Percentiles rank a stretch among this genome's conserved stretches.
These are phyloP conservation scores for Acacia confusa DNA, from an alignment of 306 rosid genomes.

Conservation along the genomic window DNA sequence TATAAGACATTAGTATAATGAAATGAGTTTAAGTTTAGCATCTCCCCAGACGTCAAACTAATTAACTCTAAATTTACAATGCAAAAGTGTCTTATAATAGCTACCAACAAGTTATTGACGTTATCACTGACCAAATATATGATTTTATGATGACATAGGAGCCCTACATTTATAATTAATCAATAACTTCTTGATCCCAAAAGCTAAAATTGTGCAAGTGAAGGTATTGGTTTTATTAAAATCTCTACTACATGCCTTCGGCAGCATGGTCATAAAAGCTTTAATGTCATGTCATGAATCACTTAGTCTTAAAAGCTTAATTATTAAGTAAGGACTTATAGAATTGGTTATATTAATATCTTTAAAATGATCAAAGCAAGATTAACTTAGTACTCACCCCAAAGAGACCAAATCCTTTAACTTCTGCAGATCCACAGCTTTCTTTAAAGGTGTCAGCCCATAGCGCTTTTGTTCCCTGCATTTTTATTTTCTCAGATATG, in stretches of 20 bases:
- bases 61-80: neutral
- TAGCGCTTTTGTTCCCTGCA: slow-evolving; percentile 79
- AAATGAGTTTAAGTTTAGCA: neutral
- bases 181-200: neutral
- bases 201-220: neutral
- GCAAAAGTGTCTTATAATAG: slow-evolving; percentile 1
- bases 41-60: neutral
- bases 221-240: neutral
- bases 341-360: neutral
- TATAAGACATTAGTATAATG: neutral
- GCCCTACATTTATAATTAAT: neutral
- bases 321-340: neutral
- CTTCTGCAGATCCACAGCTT: slow-evolving; percentile 78
- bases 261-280: neutral
- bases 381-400: slow-evolving; percentile 53
- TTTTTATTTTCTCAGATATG: slow-evolving; percentile 2
- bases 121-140: neutral
- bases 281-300: neutral
- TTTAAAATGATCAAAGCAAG: neutral
- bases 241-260: neutral
- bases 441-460: slow-evolving; percentile 72
- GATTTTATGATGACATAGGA: slow-evolving; percentile 6
- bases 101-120: neutral
- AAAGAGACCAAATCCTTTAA: slow-evolving; percentile 68
- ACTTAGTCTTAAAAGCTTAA: neutral